Conservation (phyloP, 441 rosid genomes). For the Gossypium schwendimanii region DNA sequence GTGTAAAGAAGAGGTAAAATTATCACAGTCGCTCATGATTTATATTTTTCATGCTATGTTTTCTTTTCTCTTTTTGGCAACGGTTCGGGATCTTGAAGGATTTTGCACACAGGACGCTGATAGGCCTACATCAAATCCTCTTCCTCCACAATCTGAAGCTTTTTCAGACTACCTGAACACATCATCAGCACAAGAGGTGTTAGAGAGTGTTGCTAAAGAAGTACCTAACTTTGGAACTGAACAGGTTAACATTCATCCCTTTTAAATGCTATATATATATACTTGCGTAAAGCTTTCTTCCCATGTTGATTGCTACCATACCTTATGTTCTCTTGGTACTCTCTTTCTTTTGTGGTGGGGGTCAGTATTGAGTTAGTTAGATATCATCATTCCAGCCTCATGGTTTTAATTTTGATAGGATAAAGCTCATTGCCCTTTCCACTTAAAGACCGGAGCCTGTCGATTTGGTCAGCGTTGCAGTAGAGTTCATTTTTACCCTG, state of each 20-base stretch:
- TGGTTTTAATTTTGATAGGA: conserved; percentile 40
- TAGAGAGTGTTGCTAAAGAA: conserved; percentile 75
- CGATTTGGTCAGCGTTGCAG: conserved; percentile 92
- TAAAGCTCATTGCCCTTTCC: conserved; percentile 98
- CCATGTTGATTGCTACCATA: neutral
- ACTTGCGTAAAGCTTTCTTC: neutral
- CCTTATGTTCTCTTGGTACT: neutral
- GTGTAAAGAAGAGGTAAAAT: conserved; percentile 41
- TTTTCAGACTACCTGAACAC: conserved; percentile 40
- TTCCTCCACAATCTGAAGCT: conserved; percentile 73
- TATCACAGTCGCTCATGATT: neutral
- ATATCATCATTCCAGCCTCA: conserved; percentile 3
- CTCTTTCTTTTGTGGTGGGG: neutral
- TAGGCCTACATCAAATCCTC: conserved; percentile 86
- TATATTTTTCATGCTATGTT: neutral
- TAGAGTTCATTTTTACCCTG: conserved; percentile 91
- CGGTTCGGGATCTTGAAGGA: neutral
- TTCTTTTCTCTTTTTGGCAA: neutral
- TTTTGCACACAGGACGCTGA: conserved; percentile 46
- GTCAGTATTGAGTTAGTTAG: neutral
- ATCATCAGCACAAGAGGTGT: conserved; percentile 56
- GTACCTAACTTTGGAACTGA: conserved; percentile 94
- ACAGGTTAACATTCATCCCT: conserved; percentile 38
- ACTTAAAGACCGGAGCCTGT: conserved; percentile 94
- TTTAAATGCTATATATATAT: neutral